A percentile compares a stretch with the other conserved stretches of the same genome.
phyloP scores from a whole-genome alignment of 2,329 filamentous ascomycete genomes.

The Penicillium sp. region DNA sequence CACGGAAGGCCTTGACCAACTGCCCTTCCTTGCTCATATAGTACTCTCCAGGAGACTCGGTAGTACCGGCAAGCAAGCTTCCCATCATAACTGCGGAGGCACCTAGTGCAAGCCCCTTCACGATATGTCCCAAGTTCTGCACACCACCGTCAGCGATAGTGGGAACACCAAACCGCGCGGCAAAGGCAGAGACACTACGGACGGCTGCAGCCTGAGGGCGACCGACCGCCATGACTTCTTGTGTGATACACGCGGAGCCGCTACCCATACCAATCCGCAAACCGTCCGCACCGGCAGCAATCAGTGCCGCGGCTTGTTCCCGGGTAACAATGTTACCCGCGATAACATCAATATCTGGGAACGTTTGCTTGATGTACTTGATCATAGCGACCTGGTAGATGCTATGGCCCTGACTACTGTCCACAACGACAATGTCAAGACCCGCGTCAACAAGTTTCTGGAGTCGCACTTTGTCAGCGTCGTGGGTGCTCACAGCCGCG shows the following conservation, averaged over 20 bases:
- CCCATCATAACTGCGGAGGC: slow-evolving; percentile 99
- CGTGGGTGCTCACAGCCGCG: slow-evolving; percentile 90
- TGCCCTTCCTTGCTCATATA: slow-evolving; percentile 95
- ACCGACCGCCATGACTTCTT: slow-evolving; percentile 99
- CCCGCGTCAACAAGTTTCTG: slow-evolving; percentile 89
- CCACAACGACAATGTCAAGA: slow-evolving; percentile 89
- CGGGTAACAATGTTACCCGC: slow-evolving; percentile 97
- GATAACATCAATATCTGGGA: slow-evolving; percentile 86
- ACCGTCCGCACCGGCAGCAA: slow-evolving; percentile 91
- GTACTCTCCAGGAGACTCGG: slow-evolving; percentile 93
- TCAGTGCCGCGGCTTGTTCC: slow-evolving; percentile 88
- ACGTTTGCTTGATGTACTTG: slow-evolving; percentile 87
- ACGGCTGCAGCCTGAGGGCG: slow-evolving; percentile 93
- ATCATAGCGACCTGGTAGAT: slow-evolving; percentile 99
- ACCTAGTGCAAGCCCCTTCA: slow-evolving; percentile 93
- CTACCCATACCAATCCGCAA: slow-evolving; percentile 98
- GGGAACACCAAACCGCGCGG: slow-evolving; percentile 88
- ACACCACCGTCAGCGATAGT: slow-evolving; percentile 98
- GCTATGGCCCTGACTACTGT: slow-evolving; percentile 96
- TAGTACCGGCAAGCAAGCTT: slow-evolving; percentile 91
- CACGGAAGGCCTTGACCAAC: slow-evolving; percentile 97
- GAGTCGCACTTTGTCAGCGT: slow-evolving; percentile 84
- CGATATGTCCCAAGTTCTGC: slow-evolving; percentile 97
- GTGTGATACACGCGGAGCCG: slow-evolving; percentile 96
- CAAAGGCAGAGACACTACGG: slow-evolving; percentile 83